Evolutionary conservation across 192 early-diverging fungal genomes (phyloP), one percentile per base, ranked within the genome.

Genomic region (Linnemannia schmuckeri): DNA sequence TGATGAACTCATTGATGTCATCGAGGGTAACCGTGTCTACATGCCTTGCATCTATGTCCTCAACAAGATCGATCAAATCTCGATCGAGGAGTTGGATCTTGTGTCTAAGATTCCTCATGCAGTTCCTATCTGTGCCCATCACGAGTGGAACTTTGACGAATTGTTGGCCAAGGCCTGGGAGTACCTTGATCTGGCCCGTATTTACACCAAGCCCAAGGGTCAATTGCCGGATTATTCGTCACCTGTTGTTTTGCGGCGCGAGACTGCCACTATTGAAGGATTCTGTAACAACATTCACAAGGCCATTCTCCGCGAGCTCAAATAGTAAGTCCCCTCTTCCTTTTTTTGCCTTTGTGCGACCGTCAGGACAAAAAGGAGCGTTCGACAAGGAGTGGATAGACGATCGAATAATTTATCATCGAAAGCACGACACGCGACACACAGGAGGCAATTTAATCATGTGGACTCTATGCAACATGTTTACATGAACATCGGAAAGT

Each of bases 1-100:
- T 57, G 98, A 99, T 89, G 97, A 99, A 74, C 89, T 99, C 54
- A 99, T 99, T 89, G 98, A 99, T 91, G 95, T 99, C 13, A 94
- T 99, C 69, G 98, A 99, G 88, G 98, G 97, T 37, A 94, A 93
- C 88, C 89, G 98, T 37, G 94, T 98, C n/a, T 99, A 99, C 90
- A 96, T 99, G 68, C 98, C 98, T 17, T 93, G 93, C 75, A 90
- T 99, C 52, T 99, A 99, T 79, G 98, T 99, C 27, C 91, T 99
- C 70, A 99, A 99, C 95, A 99, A 99, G 92, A 99, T 99, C 85
- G 96, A 97, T 89, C 96, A 97, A 89, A 98, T 98, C 87, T 97
- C 96, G 41, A 97, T 98, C 76, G 95, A 99, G 89, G 97, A 99
- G 88, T 92, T 98, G 55, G 97, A 98, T 84, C 93, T 98, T 57